These are phyloP conservation scores for Rhodotorula paludigena DNA, from an alignment of 768 basidiomycete species.

Conservation along the genomic window DNA sequence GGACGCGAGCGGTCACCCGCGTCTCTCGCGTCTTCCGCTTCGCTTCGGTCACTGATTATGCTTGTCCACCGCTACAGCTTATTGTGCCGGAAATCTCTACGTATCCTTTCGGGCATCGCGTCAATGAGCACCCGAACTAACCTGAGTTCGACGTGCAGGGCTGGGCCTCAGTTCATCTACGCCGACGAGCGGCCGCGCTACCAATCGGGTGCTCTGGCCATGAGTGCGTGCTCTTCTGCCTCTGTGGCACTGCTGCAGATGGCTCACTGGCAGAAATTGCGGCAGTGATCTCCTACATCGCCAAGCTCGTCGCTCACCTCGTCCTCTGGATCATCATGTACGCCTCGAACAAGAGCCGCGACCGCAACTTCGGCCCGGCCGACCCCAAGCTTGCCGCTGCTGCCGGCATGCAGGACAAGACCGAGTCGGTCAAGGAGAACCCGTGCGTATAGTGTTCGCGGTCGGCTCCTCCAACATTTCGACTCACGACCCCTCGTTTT, in stretches of 20 bases:
- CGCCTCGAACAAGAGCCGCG: conserved; percentile 42
- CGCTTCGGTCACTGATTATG: background rate
- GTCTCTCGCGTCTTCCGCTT: too few species aligned
- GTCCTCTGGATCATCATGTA: conserved; percentile 41
- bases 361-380: conserved; percentile 43
- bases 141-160: too few species aligned
- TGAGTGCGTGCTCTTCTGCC: conserved; percentile 21
- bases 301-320: conserved; percentile 17
- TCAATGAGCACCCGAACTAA: too few species aligned
- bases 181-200: conserved; percentile 44
- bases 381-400: conserved; percentile 45
- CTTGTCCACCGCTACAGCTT: too few species aligned
- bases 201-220: conserved; percentile 25
- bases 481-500: background rate
- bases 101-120: too few species aligned
- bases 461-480: too few species aligned
- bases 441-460: conserved; percentile 2
- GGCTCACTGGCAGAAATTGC: background rate
- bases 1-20: too few species aligned
- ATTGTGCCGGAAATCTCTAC: too few species aligned
- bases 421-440: conserved; percentile 38
- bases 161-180: conserved; percentile 42
- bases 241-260: background rate
- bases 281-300: conserved; percentile 15
- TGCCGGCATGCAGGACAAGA: conserved; percentile 47